Evolutionary conservation across 345 rosid genomes (phyloP), one percentile per base, ranked within the genome.

Genomic region (Eucalyptus tenuipes): DNA sequence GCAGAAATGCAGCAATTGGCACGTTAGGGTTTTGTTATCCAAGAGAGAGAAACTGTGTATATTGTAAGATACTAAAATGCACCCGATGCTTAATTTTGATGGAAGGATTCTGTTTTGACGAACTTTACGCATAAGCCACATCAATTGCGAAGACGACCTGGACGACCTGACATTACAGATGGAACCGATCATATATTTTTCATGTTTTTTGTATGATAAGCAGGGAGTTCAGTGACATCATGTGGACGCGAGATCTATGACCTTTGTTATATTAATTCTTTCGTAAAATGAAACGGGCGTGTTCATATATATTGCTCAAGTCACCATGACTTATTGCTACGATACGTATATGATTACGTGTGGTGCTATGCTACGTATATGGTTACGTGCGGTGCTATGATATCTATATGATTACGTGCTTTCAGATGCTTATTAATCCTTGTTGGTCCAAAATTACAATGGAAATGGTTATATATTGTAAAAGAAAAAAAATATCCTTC

Each of bases 271-370:
- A 52, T 52, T 52, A 52, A 18, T 52, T 52, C 10, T 52, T 7
- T 52, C 2, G 57, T 18, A 52, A 52, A 52, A 52, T 52, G 57
- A 52, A 52, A 52, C 2, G 0, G 24, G 10, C 5, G 57, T 18
- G 57, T 52, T 52, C 57, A 52, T 18, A 52, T 52, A 52, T 52
- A 18, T 52, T 52, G 24, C 25, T 52, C 57, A 29, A 61, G 31
- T 61, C 71, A 29, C 33, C 71, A 13, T 27, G 31, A 61, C 11
- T 29, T 52, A 52, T 18, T 52, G 10, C 24, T 52, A 18, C 2
- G 5, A 7, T 52, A 18, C 0, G 0, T 1, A 52, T 1, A 7
- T 52, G 57, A 3, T 52, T 52, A 52, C 0, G 10, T 52, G 57
- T 3, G 17, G 15, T 61, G 33, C 71, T 61, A 61, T n/a, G n/a